Evolutionary conservation across 306 rosid genomes (phyloP).

Genomic region (Ormosia semicastrata): DNA sequence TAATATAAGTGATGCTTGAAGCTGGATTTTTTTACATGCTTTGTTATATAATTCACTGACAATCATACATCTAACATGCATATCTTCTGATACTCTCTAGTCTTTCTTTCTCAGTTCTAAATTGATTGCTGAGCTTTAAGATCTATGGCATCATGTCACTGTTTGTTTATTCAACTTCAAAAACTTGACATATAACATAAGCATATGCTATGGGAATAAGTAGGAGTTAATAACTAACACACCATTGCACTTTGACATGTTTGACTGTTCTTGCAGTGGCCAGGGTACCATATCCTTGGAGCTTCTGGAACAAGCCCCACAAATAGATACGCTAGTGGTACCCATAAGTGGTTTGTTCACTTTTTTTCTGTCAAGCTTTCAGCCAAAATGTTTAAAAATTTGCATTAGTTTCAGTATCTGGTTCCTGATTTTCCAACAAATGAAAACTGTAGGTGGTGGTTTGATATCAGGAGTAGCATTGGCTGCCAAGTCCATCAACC

Average conservation of each 20-base stretch:
- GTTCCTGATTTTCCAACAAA: constrained; percentile 9
- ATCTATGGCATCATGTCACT: background rate
- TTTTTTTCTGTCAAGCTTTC: constrained; percentile 2
- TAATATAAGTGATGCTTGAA: background rate
- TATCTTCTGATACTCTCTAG: background rate
- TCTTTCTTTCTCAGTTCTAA: background rate
- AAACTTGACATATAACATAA: background rate
- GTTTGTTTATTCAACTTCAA: background rate
- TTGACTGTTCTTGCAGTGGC: constrained; percentile 65
- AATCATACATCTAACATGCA: background rate
- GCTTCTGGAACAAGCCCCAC: constrained; percentile 80
- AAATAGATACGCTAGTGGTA: constrained; percentile 66
- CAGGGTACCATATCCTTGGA: constrained; percentile 90
- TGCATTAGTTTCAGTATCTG: background rate
- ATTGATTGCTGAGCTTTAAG: background rate
- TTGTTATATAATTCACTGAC: background rate
- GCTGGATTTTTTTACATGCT: background rate
- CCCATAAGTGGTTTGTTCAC: constrained; percentile 84
- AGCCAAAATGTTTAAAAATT: background rate
- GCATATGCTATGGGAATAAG: constrained; percentile 9
- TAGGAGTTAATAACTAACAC: constrained; percentile 8
- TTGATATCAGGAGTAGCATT: constrained; percentile 84
- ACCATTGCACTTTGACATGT: constrained; percentile 20
- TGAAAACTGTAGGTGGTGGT: constrained; percentile 75
- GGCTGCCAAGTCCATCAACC: constrained; percentile 91